Base-by-base conservation (phyloP, 192 early-diverging fungal species). In the Blastocladiella britannica region DNA sequence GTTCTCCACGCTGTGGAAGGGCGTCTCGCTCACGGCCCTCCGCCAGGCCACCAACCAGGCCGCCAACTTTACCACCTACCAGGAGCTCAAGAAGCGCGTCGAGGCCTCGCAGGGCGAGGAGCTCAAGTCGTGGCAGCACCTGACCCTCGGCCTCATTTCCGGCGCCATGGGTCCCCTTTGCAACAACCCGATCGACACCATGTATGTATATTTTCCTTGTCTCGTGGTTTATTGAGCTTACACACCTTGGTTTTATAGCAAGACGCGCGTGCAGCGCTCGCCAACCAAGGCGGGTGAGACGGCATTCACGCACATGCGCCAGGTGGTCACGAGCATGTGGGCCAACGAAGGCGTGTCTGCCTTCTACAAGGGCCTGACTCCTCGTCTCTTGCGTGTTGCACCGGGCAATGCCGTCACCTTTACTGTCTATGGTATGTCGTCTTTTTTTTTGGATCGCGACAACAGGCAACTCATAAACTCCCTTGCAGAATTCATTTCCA, bases 21-120 rank as follows among this genome's bases (percentile, higher is more conserved):
- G 93, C 58, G 88, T 97, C 4, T 78, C 81, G 12, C 72, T 97
- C 56, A 97, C 93, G 2, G 90, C 89, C 24, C 71, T 92, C 23
- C 83, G 93, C 55, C 90, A 97, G 75, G 81, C 85, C 31, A 93
- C 87, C 57, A 97, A 97, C 78, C 93, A 97, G 67, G 93, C 91
- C 53, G 93, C 86, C 65, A 97, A 97, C 78, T 97, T 97, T 68
- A 94, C 93, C 1, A 87, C 86, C 24, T 97, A 94, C 73, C 87
- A 91, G 54, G 86, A 86, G 66, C 76, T 97, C 65, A 94, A 93
- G 71, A 80, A 77, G 22, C 68, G 76, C 26, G 80, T 87, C 5
- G 72, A 79, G 62, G 73, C 76, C 9, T 22, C 75, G 18, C 93
- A 97, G 59, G 62, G 25, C 27, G 62, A 63, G n/a, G 75, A 76